phyloP scores from a whole-genome alignment of 139 green algal species.

The Yamagishiella unicocca region DNA sequence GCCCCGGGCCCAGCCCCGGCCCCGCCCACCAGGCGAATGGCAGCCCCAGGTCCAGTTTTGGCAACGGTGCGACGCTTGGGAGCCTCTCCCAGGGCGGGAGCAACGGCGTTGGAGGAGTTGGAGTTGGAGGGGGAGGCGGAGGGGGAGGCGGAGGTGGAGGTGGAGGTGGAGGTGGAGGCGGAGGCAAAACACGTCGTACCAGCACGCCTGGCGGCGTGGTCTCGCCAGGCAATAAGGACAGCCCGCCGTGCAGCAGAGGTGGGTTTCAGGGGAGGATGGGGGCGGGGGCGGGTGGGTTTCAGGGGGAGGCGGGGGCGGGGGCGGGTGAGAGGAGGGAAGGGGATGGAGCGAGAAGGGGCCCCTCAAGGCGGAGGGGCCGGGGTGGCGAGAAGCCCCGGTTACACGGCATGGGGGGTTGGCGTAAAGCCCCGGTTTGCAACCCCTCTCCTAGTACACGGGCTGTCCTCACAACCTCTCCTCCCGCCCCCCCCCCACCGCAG shows the following conservation, averaged over 20 bases:
- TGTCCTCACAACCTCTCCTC: no score
- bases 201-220: slow-evolving; percentile 16
- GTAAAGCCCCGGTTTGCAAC: no score
- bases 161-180: slow-evolving; percentile 1
- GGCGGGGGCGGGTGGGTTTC: no score
- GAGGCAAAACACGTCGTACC: not conserved
- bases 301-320: no score
- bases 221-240: not conserved
- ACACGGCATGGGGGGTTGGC: no score
- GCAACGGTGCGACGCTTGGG: not conserved
- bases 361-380: no score
- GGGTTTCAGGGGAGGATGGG: no score
- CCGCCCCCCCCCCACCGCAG: not conserved
- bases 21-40: no score
- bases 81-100: not conserved
- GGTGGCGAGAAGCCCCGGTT: no score
- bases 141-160: not conserved
- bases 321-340: no score
- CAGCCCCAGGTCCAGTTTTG: not conserved
- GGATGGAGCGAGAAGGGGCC: no score
- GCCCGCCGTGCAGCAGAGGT: slow-evolving; percentile 31
- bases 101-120: not conserved
- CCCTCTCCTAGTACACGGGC: not conserved
- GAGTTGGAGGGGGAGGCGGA: not conserved
- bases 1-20: no score